Evolutionary conservation across 1,284 basidiomycete species (phyloP).

Genomic region (Moesziomyces sp.): DNA sequence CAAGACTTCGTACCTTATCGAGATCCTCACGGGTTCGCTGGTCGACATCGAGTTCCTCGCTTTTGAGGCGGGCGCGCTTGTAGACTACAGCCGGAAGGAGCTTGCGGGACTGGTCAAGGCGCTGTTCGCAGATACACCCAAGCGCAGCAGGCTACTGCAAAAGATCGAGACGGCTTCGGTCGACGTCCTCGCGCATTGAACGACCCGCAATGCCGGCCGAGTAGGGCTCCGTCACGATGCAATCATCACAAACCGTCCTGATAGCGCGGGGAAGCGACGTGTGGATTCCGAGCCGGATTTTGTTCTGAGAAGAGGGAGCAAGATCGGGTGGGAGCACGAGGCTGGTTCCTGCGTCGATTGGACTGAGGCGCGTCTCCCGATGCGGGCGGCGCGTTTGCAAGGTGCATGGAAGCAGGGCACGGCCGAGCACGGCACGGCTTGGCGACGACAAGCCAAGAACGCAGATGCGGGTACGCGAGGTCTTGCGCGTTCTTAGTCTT

Average conservation of each 20-base stretch:
- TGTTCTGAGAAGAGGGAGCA: no score
- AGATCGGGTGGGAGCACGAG: background rate
- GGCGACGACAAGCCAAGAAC: no score
- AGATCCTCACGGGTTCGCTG: slow-evolving; percentile 64
- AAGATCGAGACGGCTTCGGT: slow-evolving; percentile 46
- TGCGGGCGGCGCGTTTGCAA: background rate
- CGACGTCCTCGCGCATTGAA: slow-evolving; percentile 35
- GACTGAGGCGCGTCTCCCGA: background rate
- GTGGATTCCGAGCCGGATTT: no score
- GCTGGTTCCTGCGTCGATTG: background rate
- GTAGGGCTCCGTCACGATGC: no score
- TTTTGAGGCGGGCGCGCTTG: slow-evolving; percentile 85
- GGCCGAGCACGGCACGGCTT: background rate
- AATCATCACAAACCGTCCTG: no score
- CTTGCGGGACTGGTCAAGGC: slow-evolving; percentile 83
- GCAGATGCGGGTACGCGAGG: no score
- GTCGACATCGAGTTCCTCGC: slow-evolving; percentile 87
- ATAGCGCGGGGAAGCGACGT: no score
- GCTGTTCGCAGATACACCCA: slow-evolving; percentile 76
- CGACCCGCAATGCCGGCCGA: no score
- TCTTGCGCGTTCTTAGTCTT: no score
- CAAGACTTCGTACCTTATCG: slow-evolving; percentile 64
- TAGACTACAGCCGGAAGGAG: slow-evolving; percentile 89
- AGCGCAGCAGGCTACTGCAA: slow-evolving; percentile 53
- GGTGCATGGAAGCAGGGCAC: background rate